Evolutionary conservation across 768 basidiomycete genomes (phyloP), one percentile per base, ranked within the genome.

Genomic region (Pleurotus pulmonarius): DNA sequence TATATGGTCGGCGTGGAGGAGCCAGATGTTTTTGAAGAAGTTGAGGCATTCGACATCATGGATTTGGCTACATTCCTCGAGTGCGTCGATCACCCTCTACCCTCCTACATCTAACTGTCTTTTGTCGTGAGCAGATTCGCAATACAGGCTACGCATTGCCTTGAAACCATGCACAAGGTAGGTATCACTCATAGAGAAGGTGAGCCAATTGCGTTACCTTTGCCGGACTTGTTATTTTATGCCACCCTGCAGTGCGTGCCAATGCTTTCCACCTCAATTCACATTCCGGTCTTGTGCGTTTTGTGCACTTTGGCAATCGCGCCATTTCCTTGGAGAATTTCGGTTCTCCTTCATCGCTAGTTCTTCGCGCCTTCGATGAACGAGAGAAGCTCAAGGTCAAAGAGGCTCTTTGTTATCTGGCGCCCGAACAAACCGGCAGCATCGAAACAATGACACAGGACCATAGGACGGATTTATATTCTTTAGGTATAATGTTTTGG

Each of bases 31-130:
- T 65, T 72, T 46, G 84, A 83, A 54, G 83, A 81, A 55, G 74
- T 81, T 69, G 84, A 82, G 60, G 76, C 74, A 6, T 82, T 82
- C 49, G 86, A 87, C 63, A 80, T 87, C 49, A 88, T 90, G 85
- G 88, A 90, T 66, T 71, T 90, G 15, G 87, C 87, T 12, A 82
- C 86, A 0, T 90, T 89, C 68, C 74, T 90, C 2, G 87, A 90
- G 86, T 87, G 61, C 56, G 82, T 65, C 11, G 39, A 39, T 3
- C 25, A 41, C 29, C 47, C 25, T 29, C n/a, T 39, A 52, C n/a
- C 40, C 22, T 0, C 40, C 16, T 16, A 39, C 34, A 7, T 11
- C 13, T 44, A 25, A 34, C 16, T 24, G 47, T n/a, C 49, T 18
- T 34, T 49, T 55, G 39, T 57, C 62, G 18, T 24, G 22, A 45